These are phyloP conservation scores for Stephanodiscus minutulus DNA, from an alignment of 108 stramenopile species.

Conservation along the genomic window DNA sequence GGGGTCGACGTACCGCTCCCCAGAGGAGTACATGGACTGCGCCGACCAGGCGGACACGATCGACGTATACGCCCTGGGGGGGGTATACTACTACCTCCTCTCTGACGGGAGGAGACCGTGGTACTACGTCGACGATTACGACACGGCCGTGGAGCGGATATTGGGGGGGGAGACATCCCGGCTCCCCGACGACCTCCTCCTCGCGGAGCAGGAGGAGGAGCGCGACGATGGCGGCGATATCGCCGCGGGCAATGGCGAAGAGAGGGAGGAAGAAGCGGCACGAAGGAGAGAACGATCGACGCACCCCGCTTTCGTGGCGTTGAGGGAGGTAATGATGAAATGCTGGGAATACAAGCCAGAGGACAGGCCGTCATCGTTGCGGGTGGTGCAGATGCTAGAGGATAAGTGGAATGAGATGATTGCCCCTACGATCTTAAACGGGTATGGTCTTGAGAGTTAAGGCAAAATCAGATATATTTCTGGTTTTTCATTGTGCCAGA, in stretches of 20 bases:
- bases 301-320: slow-evolving; percentile 32
- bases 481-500: too few species aligned
- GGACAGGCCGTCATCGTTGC: slow-evolving; percentile 27
- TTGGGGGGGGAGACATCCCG: slow-evolving; percentile 4
- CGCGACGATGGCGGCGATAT: too few species aligned
- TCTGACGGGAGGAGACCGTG: neutral
- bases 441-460: too few species aligned
- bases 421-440: too few species aligned
- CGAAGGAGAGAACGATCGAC: neutral
- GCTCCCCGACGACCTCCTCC: neutral
- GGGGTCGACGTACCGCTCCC: slow-evolving; percentile 16
- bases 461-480: too few species aligned
- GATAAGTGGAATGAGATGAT: slow-evolving; percentile 1
- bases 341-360: slow-evolving; percentile 20
- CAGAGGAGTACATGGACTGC: slow-evolving; percentile 20
- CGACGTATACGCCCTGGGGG: neutral
- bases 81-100: neutral
- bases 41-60: slow-evolving; percentile 17
- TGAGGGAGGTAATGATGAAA: slow-evolving; percentile 17
- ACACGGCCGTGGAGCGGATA: neutral
- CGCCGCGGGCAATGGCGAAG: too few species aligned
- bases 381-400: slow-evolving; percentile 27
- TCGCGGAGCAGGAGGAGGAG: too few species aligned
- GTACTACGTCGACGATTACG: neutral
- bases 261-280: neutral